Percentiles rank a stretch among this genome's conserved stretches.
Conservation (phyloP, 768 basidiomycete species). For the Pulveroboletus ravenelii region DNA sequence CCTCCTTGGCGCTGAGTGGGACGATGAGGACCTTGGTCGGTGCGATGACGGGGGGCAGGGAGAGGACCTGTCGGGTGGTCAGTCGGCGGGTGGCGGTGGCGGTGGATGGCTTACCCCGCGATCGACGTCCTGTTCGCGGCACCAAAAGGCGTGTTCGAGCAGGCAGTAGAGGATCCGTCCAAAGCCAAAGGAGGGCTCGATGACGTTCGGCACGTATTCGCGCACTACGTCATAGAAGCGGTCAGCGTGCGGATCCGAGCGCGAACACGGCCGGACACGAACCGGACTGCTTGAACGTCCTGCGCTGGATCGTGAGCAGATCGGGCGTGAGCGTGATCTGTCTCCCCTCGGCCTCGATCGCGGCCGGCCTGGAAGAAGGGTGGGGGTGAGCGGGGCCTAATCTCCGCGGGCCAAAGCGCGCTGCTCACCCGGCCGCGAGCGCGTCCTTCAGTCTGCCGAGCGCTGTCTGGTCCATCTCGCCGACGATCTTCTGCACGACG, state of each 20-base stretch:
- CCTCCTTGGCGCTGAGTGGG: conserved; percentile 80
- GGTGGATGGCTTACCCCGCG: conserved; percentile 57
- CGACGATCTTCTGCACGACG: conserved; percentile 56
- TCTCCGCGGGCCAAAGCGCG: conserved; percentile 7
- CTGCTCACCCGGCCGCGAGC: conserved; percentile 65
- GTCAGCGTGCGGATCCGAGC: conserved; percentile 13
- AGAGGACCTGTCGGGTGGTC: conserved; percentile 65
- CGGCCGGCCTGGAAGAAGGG: conserved; percentile 44
- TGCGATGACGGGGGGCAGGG: conserved; percentile 83
- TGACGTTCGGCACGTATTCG: conserved; percentile 95
- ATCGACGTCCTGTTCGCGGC: conserved; percentile 84
- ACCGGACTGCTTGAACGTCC: conserved; percentile 87
- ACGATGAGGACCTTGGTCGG: conserved; percentile 98
- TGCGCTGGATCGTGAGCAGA: conserved; percentile 71
- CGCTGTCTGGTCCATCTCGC: conserved; percentile 59
- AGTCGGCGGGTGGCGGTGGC: conserved; percentile 6
- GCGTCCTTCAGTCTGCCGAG: conserved; percentile 65
- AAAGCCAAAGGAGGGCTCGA: conserved; percentile 97
- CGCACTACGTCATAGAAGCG: conserved; percentile 60
- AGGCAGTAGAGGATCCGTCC: conserved; percentile 93
- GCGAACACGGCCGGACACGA: conserved; percentile 28
- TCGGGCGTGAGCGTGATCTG: conserved; percentile 70
- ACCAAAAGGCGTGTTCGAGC: conserved; percentile 96
- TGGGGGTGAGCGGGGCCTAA: not conserved
- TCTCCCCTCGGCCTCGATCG: conserved; percentile 57